Evolutionary conservation across 139 green algal species (phyloP).

Genomic region (Picochlorum costavermella): DNA sequence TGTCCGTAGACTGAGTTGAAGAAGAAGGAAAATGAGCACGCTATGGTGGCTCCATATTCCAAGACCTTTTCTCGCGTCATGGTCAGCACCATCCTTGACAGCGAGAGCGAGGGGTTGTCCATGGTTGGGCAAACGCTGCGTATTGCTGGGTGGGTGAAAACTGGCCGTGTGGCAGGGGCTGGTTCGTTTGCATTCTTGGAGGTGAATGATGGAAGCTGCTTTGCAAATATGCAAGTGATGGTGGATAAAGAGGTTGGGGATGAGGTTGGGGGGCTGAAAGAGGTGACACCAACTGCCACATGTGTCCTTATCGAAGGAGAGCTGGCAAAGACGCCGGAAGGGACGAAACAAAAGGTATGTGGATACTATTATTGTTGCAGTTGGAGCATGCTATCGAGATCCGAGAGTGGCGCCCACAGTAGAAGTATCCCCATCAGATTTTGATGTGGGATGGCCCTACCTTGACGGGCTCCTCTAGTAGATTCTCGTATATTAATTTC

Average conservation of each 20-base stretch:
- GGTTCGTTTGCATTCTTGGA: conserved; percentile 95
- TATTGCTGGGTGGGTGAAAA: conserved; percentile 98
- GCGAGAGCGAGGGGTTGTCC: conserved; percentile 48
- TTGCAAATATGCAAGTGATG: conserved; percentile 87
- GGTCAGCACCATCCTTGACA: conserved; percentile 52
- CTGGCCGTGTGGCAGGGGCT: conserved; percentile 80
- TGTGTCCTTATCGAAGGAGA: conserved; percentile 77
- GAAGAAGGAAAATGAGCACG: conserved; percentile 26
- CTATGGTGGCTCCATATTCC: conserved; percentile 41
- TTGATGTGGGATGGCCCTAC: not conserved
- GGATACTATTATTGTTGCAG: not conserved
- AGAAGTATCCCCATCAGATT: not conserved
- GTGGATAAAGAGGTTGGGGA: conserved; percentile 70
- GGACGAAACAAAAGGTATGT: conserved; percentile 66
- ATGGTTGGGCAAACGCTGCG: conserved; percentile 64
- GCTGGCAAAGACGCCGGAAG: conserved; percentile 74
- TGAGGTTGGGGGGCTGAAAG: conserved; percentile 50
- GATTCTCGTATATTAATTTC: conserved; percentile 23
- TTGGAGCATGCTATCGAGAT: conserved; percentile 1
- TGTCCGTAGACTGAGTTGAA: conserved; percentile 28
- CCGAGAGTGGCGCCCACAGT: conserved; percentile 28
- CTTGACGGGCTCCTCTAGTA: conserved; percentile 33
- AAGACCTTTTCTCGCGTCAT: conserved; percentile 38
- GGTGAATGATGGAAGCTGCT: conserved; percentile 90
- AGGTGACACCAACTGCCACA: conserved; percentile 70